phyloP scores from a whole-genome alignment of 2,329 filamentous ascomycete species.

The Cladosporium austrohemisphaericum region DNA sequence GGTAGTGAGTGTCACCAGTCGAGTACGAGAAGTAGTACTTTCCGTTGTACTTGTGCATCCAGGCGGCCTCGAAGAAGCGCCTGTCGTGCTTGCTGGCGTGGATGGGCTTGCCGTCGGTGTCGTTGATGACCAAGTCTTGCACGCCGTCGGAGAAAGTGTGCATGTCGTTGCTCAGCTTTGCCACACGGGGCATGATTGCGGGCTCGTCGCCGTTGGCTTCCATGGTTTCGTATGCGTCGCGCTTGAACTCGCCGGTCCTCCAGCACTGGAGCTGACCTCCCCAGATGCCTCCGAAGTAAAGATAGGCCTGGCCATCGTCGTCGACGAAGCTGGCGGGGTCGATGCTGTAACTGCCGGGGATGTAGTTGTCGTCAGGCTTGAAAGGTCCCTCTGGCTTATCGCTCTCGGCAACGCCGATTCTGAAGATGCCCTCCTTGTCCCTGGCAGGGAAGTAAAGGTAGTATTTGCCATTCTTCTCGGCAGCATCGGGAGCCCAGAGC shows the following conservation, averaged over 20 bases:
- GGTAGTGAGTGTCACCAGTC: slow-evolving; percentile 72
- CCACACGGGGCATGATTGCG: slow-evolving; percentile 66
- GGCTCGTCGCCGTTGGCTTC: slow-evolving; percentile 50
- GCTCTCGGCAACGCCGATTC: slow-evolving; percentile 67
- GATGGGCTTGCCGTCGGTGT: slow-evolving; percentile 56
- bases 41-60: slow-evolving; percentile 69
- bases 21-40: slow-evolving; percentile 43
- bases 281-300: slow-evolving; percentile 79
- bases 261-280: slow-evolving; percentile 79
- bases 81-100: slow-evolving; percentile 66
- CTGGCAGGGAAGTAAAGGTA: slow-evolving; percentile 75
- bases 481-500: slow-evolving; percentile 77
- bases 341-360: slow-evolving; percentile 69
- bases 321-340: slow-evolving; percentile 75
- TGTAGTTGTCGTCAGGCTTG: slow-evolving; percentile 59
- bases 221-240: slow-evolving; percentile 24
- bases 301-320: slow-evolving; percentile 59
- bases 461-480: slow-evolving; percentile 64
- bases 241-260: slow-evolving; percentile 57
- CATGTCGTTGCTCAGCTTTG: slow-evolving; percentile 63
- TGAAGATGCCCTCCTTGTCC: slow-evolving; percentile 65
- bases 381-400: slow-evolving; percentile 68
- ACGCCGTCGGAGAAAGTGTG: slow-evolving; percentile 54
- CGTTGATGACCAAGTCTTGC: slow-evolving; percentile 61
- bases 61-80: slow-evolving; percentile 76